Conservation (phyloP, 1,284 basidiomycete species). For the Apiotrichum sp. region DNA sequence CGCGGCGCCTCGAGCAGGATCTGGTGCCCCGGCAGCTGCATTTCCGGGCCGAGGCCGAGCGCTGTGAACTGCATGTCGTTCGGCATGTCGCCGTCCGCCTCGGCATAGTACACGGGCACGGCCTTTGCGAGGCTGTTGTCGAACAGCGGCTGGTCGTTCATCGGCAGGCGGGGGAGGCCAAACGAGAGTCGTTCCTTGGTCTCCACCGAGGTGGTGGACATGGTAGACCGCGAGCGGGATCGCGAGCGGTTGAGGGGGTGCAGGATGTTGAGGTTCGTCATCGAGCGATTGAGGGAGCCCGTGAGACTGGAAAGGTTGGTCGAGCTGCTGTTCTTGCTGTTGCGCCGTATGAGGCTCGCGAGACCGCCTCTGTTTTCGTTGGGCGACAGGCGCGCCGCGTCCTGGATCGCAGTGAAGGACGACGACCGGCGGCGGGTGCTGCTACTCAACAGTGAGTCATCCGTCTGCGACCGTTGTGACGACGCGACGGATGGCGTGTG, state of each 20-base stretch:
- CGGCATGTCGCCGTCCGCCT: not conserved
- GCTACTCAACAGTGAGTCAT: not conserved
- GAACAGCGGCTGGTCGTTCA: constrained; percentile 12
- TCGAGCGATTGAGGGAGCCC: not conserved
- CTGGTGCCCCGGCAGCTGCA: not conserved
- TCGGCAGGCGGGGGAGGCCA: constrained; percentile 34
- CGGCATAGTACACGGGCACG: constrained; percentile 3
- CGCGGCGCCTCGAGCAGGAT: not conserved
- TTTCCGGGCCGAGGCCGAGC: constrained; percentile 1
- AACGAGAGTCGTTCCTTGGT: constrained; percentile 27
- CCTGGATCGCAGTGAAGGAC: constrained; percentile 5
- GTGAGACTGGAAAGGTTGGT: not conserved
- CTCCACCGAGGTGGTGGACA: not conserved
- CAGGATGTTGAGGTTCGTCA: not conserved
- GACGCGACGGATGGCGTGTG: constrained; percentile 4
- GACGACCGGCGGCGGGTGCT: constrained; percentile 4
- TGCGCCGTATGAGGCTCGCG: constrained; percentile 2
- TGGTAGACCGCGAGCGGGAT: not conserved
- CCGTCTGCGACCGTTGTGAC: constrained; percentile 1
- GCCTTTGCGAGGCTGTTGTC: not conserved
- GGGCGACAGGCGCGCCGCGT: not conserved
- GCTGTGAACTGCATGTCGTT: not conserved
- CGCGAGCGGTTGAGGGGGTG: not conserved
- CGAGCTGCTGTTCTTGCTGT: not conserved
- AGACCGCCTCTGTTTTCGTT: not conserved